Evolutionary conservation across 2,329 filamentous ascomycete genomes (phyloP).

Genomic region (Phaeosphaeriaceae sp.): DNA sequence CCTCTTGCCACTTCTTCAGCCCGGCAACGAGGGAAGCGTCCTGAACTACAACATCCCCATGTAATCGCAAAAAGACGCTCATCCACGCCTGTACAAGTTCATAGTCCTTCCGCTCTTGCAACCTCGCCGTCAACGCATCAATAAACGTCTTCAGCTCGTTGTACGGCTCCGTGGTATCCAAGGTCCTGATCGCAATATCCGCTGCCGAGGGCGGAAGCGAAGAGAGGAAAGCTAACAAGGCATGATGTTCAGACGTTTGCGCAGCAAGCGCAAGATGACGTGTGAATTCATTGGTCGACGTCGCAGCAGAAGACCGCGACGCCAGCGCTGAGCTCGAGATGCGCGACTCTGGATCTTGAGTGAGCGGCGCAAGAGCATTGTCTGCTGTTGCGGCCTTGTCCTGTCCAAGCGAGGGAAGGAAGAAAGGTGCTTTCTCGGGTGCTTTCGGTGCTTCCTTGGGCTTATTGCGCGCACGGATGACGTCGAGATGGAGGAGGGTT

Average conservation of each 20-base stretch:
- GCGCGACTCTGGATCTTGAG: conserved; percentile 34
- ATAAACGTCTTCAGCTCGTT: conserved; percentile 83
- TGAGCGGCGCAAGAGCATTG: conserved; percentile 16
- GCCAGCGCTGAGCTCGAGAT: conserved; percentile 43
- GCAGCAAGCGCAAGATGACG: conserved; percentile 55
- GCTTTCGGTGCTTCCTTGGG: conserved; percentile 89
- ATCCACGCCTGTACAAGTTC: conserved; percentile 98
- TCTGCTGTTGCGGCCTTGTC: conserved; percentile 23
- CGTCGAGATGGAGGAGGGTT: conserved; percentile 87
- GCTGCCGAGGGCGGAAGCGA: conserved; percentile 82
- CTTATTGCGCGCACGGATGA: conserved; percentile 91
- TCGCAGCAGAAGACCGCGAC: conserved; percentile 37
- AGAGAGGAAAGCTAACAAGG: conserved; percentile 80
- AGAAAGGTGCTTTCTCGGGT: conserved; percentile 95
- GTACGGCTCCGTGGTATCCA: conserved; percentile 62
- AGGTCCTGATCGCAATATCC: conserved; percentile 87
- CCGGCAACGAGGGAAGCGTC: conserved; percentile 63
- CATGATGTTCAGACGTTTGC: conserved; percentile 66
- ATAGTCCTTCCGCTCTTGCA: conserved; percentile 78
- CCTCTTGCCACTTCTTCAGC: conserved; percentile 72
- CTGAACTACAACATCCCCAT: conserved; percentile 66
- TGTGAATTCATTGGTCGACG: conserved; percentile 53
- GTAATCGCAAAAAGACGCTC: conserved; percentile 86
- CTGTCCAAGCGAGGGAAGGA: conserved; percentile 73
- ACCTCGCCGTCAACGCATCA: conserved; percentile 73